Conservation (phyloP, 2,329 filamentous ascomycete species). For the Monosporascus sp. region DNA sequence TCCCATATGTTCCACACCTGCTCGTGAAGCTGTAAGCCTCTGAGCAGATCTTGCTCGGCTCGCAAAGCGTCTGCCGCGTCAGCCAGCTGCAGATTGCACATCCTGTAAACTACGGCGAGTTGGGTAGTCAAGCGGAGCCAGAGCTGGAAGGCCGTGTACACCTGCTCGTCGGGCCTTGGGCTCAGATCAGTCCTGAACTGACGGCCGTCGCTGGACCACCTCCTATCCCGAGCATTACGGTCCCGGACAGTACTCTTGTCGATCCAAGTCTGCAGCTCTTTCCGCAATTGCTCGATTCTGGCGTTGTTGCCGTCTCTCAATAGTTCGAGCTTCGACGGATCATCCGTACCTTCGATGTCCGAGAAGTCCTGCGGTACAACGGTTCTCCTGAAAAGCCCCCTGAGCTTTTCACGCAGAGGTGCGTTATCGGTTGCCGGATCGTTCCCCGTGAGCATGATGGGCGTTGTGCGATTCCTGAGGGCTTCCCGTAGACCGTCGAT, state of each 20-base stretch:
- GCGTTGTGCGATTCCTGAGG: not conserved
- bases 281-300: not conserved
- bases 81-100: not conserved
- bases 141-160: not conserved
- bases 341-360: not conserved
- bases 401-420: not conserved
- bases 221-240: too few relatives aligned
- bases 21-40: not conserved
- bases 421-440: not conserved
- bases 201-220: not conserved
- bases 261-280: not conserved
- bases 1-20: not conserved
- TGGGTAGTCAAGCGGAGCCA: not conserved
- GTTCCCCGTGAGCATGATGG: not conserved
- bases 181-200: not conserved
- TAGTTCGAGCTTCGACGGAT: not conserved
- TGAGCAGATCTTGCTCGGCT: not conserved
- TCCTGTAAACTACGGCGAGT: not conserved
- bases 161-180: not conserved
- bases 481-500: not conserved
- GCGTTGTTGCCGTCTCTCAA: not conserved
- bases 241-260: not conserved
- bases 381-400: not conserved
- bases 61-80: not conserved
- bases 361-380: not conserved